A percentile compares a stretch with the other conserved stretches of the same genome.
phyloP scores from a whole-genome alignment of 176 grass and related monocot genomes.

The Avena atlantica region DNA sequence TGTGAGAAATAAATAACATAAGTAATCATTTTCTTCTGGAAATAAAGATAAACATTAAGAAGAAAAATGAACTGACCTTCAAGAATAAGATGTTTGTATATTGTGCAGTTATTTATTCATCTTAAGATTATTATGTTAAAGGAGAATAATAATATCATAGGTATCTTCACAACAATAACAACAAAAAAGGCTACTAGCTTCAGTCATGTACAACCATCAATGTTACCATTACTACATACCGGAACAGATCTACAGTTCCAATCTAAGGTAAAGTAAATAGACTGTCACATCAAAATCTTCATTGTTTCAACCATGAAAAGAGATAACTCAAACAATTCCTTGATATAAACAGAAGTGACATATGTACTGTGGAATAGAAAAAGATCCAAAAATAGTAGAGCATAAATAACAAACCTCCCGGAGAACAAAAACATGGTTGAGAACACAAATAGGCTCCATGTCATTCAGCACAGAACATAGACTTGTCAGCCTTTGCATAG shows the following conservation, averaged over 20 bases:
- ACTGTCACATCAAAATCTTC: neutral
- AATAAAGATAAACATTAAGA: slow-evolving; percentile 17
- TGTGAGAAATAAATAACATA: slow-evolving; percentile 41
- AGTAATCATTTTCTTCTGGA: slow-evolving; percentile 4
- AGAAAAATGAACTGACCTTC: neutral
- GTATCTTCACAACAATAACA: neutral
- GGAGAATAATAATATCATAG: slow-evolving; percentile 29
- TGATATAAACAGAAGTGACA: neutral
- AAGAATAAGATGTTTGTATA: neutral
- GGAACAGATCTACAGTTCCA: slow-evolving; percentile 26
- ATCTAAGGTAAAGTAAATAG: slow-evolving; percentile 17
- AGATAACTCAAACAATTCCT: neutral
- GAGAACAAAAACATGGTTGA: slow-evolving; percentile 99
- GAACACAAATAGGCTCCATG: slow-evolving; percentile 99
- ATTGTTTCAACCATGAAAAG: slow-evolving; percentile 27
- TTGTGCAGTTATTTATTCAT: neutral
- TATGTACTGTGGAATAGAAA: neutral
- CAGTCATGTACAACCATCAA: slow-evolving; percentile 20
- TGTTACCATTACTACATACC: slow-evolving; percentile 13
- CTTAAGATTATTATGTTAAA: slow-evolving; percentile 32
- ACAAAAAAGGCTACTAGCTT: slow-evolving; percentile 9
- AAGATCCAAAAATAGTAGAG: slow-evolving; percentile 9
- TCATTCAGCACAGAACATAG: slow-evolving; percentile 99
- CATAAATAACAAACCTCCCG: slow-evolving; percentile 70
- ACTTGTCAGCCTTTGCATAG: slow-evolving; percentile 96